Percentiles rank a stretch among this genome's conserved stretches.
These are phyloP conservation scores for Cryptococcus hybrid DNA, from an alignment of 1,284 basidiomycete genomes.

Conservation along the genomic window DNA sequence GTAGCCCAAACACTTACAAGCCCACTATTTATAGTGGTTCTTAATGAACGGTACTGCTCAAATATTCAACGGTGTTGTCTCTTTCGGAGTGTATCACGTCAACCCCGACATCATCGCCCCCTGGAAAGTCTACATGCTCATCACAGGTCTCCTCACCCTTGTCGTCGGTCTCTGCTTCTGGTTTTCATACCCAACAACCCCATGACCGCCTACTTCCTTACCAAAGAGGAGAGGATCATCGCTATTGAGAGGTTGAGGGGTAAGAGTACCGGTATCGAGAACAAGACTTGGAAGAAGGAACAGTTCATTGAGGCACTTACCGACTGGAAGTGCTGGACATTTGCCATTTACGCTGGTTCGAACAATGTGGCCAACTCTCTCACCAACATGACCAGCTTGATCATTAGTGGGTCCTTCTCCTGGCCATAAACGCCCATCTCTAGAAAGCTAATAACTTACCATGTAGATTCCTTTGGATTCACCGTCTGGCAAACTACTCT, in stretches of 20 bases:
- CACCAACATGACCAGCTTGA: conserved; percentile 66
- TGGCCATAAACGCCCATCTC: neutral
- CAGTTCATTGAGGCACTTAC: conserved; percentile 70
- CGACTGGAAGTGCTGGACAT: conserved; percentile 60
- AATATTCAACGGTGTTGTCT: conserved; percentile 68
- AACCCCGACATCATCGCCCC: conserved; percentile 19
- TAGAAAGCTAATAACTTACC: neutral
- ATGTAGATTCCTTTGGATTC: conserved; percentile 60
- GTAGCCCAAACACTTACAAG: neutral
- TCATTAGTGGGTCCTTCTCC: conserved; percentile 52
- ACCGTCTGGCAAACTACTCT: conserved; percentile 64
- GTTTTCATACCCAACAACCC: conserved; percentile 43
- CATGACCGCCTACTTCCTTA: conserved; percentile 44
- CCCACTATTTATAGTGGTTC: conserved; percentile 32
- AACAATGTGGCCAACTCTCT: conserved; percentile 68
- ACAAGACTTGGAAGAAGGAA: conserved; percentile 65
- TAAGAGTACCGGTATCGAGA: conserved; percentile 40
- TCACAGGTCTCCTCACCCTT: conserved; percentile 61
- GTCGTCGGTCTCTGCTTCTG: conserved; percentile 57
- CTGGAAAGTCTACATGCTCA: conserved; percentile 60
- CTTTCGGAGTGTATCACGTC: conserved; percentile 51
- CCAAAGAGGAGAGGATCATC: conserved; percentile 40
- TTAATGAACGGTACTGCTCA: conserved; percentile 56
- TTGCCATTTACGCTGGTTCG: conserved; percentile 63
- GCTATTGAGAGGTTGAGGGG: conserved; percentile 44